Conservation (phyloP, 2,329 filamentous ascomycete species). For the Colletotrichum karsti region DNA sequence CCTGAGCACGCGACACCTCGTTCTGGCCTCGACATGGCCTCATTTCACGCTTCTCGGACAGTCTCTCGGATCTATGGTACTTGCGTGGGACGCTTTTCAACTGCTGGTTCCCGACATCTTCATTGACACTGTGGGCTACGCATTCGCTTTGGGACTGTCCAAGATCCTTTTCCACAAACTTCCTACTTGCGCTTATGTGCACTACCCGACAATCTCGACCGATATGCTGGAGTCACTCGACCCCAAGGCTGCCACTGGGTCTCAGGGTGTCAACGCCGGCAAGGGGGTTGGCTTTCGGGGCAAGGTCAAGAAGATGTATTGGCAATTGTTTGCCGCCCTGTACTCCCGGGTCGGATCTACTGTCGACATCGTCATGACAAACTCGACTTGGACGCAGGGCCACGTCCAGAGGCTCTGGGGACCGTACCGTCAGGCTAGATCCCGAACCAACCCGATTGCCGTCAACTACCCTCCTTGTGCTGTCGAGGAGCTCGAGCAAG, state of each 20-base stretch:
- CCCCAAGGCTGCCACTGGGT: slow-evolving; percentile 63
- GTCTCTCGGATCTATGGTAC: slow-evolving; percentile 84
- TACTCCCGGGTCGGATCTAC: slow-evolving; percentile 86
- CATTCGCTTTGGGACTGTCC: slow-evolving; percentile 84
- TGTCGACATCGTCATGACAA: slow-evolving; percentile 96
- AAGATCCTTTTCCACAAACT: slow-evolving; percentile 83
- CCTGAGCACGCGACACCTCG: slow-evolving; percentile 85
- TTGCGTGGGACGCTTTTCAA: slow-evolving; percentile 94
- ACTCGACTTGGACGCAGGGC: slow-evolving; percentile 91
- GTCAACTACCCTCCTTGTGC: slow-evolving; percentile 94
- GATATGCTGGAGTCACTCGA: slow-evolving; percentile 93
- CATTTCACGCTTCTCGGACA: slow-evolving; percentile 95
- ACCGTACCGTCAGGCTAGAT: slow-evolving; percentile 55
- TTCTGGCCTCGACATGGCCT: slow-evolving; percentile 88
- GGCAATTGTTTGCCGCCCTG: slow-evolving; percentile 82
- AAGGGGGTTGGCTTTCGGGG: slow-evolving; percentile 79
- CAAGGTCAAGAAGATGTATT: slow-evolving; percentile 80
- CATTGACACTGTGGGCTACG: slow-evolving; percentile 98
- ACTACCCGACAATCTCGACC: slow-evolving; percentile 97
- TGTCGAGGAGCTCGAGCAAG: slow-evolving; percentile 81
- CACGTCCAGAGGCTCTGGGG: slow-evolving; percentile 88
- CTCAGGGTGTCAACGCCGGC: slow-evolving; percentile 83
- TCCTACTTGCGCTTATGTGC: slow-evolving; percentile 92
- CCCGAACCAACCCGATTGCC: slow-evolving; percentile 63
- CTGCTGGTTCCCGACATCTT: slow-evolving; percentile 93